A percentile compares a stretch with the other conserved stretches of the same genome.
Conservation (phyloP, 78 protist genomes). For the Tieghemostelium lacteum region DNA sequence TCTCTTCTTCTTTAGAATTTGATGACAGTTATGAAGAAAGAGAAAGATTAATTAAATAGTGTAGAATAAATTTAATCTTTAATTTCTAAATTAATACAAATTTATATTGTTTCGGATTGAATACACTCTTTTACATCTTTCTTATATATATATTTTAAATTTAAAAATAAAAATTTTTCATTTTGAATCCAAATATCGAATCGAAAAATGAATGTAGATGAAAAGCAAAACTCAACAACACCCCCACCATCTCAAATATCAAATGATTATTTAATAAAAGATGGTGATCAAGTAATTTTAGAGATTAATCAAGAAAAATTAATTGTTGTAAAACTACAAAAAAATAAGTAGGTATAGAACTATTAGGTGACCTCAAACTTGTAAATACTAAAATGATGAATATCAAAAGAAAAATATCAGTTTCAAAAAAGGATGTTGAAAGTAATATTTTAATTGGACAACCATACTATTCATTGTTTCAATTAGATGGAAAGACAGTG, state of each 20-base stretch:
- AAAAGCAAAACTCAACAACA: too few species aligned
- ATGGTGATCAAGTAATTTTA: conserved; percentile 54
- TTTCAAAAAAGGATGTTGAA: too few species aligned
- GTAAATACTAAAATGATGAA: background rate
- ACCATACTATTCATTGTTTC: conserved; percentile 44
- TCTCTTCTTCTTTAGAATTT: background rate
- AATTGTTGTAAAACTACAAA: conserved; percentile 5
- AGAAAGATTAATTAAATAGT: too few species aligned
- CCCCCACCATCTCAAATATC: too few species aligned
- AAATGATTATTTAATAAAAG: conserved; percentile 9
- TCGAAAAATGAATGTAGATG: too few species aligned
- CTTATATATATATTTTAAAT: too few species aligned
- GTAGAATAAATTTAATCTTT: too few species aligned
- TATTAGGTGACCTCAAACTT: background rate
- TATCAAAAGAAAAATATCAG: conserved; percentile 7
- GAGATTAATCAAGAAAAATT: conserved; percentile 52
- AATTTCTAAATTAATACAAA: too few species aligned
- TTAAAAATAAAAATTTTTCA: too few species aligned
- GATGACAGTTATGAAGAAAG: background rate
- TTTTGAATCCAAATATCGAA: too few species aligned
- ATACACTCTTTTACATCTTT: too few species aligned
- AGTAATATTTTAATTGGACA: conserved; percentile 66
- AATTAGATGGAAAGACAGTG: conserved; percentile 2
- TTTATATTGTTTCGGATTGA: too few species aligned
- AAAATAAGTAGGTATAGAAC: conserved; percentile 1